Evolutionary conservation across 208 protist species (phyloP).

Genomic region (Leishmania amazonensis): DNA sequence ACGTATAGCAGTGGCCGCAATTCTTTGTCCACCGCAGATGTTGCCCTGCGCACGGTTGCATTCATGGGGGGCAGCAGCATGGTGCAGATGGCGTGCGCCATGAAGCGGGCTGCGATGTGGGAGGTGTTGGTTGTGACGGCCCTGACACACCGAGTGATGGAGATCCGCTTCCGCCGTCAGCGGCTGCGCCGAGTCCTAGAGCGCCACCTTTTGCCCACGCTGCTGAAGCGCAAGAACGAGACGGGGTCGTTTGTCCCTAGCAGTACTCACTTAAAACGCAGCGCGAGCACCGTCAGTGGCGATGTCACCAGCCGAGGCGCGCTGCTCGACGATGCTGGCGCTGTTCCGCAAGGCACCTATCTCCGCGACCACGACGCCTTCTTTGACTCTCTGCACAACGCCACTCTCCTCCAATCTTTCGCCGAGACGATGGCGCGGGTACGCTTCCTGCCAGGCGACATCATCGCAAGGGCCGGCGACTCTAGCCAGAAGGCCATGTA

Average conservation of each 20-base stretch:
- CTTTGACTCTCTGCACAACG: slow-evolving; percentile 61
- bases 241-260: slow-evolving; percentile 47
- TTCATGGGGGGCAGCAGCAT: slow-evolving; percentile 35
- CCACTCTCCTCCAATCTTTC: slow-evolving; percentile 63
- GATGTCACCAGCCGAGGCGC: not conserved
- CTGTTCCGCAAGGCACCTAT: slow-evolving; percentile 43
- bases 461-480: slow-evolving; percentile 61
- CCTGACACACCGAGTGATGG: slow-evolving; percentile 43
- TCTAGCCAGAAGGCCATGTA: slow-evolving; percentile 62
- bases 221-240: slow-evolving; percentile 54
- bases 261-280: not conserved
- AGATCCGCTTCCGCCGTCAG: slow-evolving; percentile 43
- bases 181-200: slow-evolving; percentile 67
- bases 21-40: slow-evolving; percentile 9
- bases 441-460: slow-evolving; percentile 57
- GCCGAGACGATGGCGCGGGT: slow-evolving; percentile 58
- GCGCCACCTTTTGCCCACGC: slow-evolving; percentile 60
- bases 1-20: not conserved
- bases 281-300: not conserved
- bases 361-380: slow-evolving; percentile 59
- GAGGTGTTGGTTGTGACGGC: slow-evolving; percentile 49
- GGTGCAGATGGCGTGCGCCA: slow-evolving; percentile 44
- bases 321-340: slow-evolving; percentile 6
- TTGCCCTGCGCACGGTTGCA: slow-evolving; percentile 7
- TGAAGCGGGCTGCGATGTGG: slow-evolving; percentile 89